Evolutionary conservation across 495 filamentous ascomycete genomes (phyloP), one percentile per base, ranked within the genome.

Genomic region (Pseudevernia furfuracea): DNA sequence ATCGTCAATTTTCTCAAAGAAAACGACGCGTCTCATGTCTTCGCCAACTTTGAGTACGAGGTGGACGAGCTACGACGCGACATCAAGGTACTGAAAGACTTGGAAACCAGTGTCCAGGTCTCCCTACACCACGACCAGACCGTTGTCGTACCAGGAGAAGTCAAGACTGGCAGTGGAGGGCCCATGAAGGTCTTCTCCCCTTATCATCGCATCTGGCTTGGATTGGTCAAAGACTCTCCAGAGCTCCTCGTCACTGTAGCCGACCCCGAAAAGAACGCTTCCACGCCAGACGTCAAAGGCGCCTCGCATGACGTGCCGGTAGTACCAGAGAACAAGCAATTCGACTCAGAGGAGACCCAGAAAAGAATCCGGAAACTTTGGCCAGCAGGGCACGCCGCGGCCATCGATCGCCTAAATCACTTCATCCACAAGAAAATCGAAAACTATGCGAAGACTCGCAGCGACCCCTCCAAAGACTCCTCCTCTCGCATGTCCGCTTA

Each of bases 41-140:
- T 81, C 65, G 82, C 84, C 25, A 89, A 90, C 65, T 80, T 87
- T 44, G 89, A 92, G 69, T 91, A 91, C 71, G 89, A 92, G 71
- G 86, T 90, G 14, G 89, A 92, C 68, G 89, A 92, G 74, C 70
- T 91, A 38, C 74, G 87, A 60, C 65, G 77, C 7, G 77, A 80
- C 28, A 72, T 75, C 62, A 71, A 73, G 39, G 63, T 78, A 8
- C 66, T 76, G 4, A 65, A 73, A 43, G 62, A 69, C 0, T 46
- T 72, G 5, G 66, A 70, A 17, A 63, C 71, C 25, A 63, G 70
- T 17, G 69, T 70, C n/a, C 67, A 71, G 15, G 17, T 71, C 1
- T 71, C 67, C 2, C 44, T 76, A 0, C 44, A 72, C 49, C 77
- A 79, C 56, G 77, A 79, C 66, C 77, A 79, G 57, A 74, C 73